A percentile compares a stretch with the other conserved stretches of the same genome.
phyloP scores from a whole-genome alignment of 108 stramenopile species.

The Nitzschia inconspicua region DNA sequence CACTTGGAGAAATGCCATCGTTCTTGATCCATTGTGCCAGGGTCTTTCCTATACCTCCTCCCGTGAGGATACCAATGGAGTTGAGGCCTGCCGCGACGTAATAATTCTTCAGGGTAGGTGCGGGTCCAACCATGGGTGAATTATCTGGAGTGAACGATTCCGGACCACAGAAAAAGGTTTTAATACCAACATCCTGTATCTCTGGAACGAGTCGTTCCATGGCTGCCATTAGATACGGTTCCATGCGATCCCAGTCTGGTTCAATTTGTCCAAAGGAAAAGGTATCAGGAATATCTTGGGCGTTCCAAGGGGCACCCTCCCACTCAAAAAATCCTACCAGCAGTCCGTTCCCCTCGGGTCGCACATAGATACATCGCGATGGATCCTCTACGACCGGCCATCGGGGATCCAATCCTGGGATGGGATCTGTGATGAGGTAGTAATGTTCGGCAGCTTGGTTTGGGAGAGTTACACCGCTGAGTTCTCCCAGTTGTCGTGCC shows the following conservation, averaged over 20 bases:
- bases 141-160: constrained; percentile 69
- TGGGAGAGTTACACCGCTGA: constrained; percentile 39
- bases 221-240: constrained; percentile 64
- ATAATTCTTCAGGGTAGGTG: constrained; percentile 53
- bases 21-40: constrained; percentile 55
- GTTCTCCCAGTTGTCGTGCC: constrained; percentile 65
- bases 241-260: constrained; percentile 81
- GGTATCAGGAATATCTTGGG: constrained; percentile 34
- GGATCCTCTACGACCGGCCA: constrained; percentile 86
- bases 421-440: constrained; percentile 71
- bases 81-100: constrained; percentile 78
- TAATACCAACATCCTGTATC: constrained; percentile 47
- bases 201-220: constrained; percentile 53
- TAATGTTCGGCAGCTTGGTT: constrained; percentile 90
- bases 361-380: constrained; percentile 55
- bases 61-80: constrained; percentile 73
- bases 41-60: constrained; percentile 55
- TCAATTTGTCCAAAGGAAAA: constrained; percentile 67
- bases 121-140: constrained; percentile 53
- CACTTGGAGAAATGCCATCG: constrained; percentile 35
- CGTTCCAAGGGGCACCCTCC: constrained; percentile 63
- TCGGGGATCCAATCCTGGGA: constrained; percentile 56
- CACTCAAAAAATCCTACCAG: constrained; percentile 79
- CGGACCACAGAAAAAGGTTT: constrained; percentile 81
- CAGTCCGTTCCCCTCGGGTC: constrained; percentile 75